phyloP scores from a whole-genome alignment of 2,329 filamentous ascomycete species.

The Coniochaeta ligniaria region DNA sequence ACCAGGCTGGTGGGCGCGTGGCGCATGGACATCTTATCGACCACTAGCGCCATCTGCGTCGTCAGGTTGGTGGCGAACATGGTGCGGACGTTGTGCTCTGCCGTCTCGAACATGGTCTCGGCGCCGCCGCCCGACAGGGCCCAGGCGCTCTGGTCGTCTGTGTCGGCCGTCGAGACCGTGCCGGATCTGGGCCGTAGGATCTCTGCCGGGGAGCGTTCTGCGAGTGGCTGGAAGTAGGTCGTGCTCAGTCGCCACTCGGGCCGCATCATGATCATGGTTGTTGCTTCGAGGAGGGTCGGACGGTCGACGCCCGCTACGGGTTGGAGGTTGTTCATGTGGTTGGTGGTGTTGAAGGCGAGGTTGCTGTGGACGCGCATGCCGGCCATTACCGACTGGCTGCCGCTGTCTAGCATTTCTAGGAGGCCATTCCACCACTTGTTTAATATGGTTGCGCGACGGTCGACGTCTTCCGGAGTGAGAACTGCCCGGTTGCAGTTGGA shows the following conservation, averaged over 20 bases:
- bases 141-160: constrained; percentile 47
- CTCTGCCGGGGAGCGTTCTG: constrained; percentile 44
- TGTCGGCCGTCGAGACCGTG: constrained; percentile 48
- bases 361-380: constrained; percentile 14
- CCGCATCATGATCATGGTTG: constrained; percentile 77
- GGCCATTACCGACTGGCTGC: constrained; percentile 29
- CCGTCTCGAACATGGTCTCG: constrained; percentile 49
- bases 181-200: constrained; percentile 35
- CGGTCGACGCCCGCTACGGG: constrained; percentile 79
- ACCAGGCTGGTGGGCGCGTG: constrained; percentile 61
- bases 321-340: constrained; percentile 46
- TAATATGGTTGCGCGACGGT: constrained; percentile 69
- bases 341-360: constrained; percentile 12
- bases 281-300: constrained; percentile 70
- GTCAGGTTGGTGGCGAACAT: constrained; percentile 79
- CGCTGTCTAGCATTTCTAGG: constrained; percentile 68
- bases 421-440: constrained; percentile 88
- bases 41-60: constrained; percentile 77
- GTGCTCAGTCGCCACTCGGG: constrained; percentile 78
- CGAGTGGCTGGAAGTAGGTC: constrained; percentile 57
- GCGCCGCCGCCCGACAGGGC: neutral
- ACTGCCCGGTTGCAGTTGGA: constrained; percentile 46
- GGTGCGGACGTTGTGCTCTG: constrained; percentile 81
- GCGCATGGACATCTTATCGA: constrained; percentile 79
- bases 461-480: constrained; percentile 73